Conservation (phyloP, 495 filamentous ascomycete species). For the Talaromyces trachyspermus region DNA sequence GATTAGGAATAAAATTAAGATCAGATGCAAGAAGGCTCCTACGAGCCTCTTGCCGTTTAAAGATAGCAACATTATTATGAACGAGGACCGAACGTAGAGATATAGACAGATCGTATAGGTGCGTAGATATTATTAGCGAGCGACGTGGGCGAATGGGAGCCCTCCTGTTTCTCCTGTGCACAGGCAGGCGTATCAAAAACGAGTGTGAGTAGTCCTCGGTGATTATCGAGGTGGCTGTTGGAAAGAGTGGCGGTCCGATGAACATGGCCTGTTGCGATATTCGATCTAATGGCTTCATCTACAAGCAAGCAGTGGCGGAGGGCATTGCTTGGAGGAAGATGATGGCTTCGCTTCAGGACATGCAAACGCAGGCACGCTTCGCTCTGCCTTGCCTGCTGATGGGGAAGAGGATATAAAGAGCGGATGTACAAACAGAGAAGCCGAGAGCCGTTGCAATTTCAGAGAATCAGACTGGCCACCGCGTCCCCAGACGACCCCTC, state of each 20-base stretch:
- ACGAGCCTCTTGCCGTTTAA: background rate
- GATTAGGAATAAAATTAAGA: conserved; percentile 8
- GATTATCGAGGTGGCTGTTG: background rate
- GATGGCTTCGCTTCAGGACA: no score
- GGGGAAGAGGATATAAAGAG: no score
- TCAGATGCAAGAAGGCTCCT: conserved; percentile 5
- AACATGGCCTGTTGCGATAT: background rate
- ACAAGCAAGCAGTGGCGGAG: conserved; percentile 30
- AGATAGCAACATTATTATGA: conserved; percentile 1
- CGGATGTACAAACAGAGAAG: no score
- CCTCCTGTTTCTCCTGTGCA: background rate
- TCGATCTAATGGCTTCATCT: background rate
- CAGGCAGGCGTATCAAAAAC: background rate
- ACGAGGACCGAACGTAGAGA: background rate
- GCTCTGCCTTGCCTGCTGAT: no score
- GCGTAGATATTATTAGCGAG: conserved; percentile 3
- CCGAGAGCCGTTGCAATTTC: no score
- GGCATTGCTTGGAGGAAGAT: background rate
- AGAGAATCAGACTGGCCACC: no score
- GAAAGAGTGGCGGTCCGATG: background rate
- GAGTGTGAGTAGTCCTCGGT: conserved; percentile 5
- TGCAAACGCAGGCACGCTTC: no score
- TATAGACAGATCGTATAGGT: background rate
- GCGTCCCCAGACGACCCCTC: background rate
- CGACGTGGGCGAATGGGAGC: background rate